These are phyloP conservation scores for Cudoniella acicularis DNA, from an alignment of 495 filamentous ascomycete genomes.

Conservation along the genomic window DNA sequence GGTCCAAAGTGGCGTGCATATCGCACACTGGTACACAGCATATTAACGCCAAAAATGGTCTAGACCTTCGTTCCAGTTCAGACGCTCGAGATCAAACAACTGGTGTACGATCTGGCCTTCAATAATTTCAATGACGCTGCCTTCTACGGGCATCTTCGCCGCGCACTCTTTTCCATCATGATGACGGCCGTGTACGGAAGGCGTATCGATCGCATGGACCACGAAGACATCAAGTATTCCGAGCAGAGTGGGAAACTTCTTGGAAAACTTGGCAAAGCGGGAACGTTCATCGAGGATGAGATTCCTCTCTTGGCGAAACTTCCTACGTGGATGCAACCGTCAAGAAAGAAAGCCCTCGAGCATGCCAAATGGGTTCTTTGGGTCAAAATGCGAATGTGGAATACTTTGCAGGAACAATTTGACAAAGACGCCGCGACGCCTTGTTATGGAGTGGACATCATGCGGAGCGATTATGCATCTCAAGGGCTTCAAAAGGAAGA, in stretches of 20 bases:
- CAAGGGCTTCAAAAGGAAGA: background rate
- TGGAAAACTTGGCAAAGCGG: background rate
- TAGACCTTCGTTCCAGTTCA: constrained; percentile 36
- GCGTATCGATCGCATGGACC: too few relatives aligned
- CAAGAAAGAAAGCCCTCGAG: background rate
- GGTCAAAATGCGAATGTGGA: background rate
- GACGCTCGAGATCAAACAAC: constrained; percentile 42
- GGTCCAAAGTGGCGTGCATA: constrained; percentile 38
- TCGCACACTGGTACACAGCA: constrained; percentile 32
- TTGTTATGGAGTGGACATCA: background rate
- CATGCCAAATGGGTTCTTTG: background rate
- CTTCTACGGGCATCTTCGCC: constrained; percentile 32
- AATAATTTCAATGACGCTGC: constrained; percentile 17
- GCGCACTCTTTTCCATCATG: constrained; percentile 33
- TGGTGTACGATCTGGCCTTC: constrained; percentile 36
- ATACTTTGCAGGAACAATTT: background rate
- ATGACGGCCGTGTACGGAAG: constrained; percentile 32
- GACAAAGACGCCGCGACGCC: background rate
- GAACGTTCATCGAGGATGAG: background rate
- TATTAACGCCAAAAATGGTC: constrained; percentile 24
- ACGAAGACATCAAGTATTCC: too few relatives aligned
- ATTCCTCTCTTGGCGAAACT: background rate
- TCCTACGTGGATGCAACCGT: background rate
- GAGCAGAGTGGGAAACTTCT: constrained; percentile 14
- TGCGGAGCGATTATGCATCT: too few relatives aligned